Conservation (phyloP, 2,329 filamentous ascomycete species). For the Alternaria longipes region DNA sequence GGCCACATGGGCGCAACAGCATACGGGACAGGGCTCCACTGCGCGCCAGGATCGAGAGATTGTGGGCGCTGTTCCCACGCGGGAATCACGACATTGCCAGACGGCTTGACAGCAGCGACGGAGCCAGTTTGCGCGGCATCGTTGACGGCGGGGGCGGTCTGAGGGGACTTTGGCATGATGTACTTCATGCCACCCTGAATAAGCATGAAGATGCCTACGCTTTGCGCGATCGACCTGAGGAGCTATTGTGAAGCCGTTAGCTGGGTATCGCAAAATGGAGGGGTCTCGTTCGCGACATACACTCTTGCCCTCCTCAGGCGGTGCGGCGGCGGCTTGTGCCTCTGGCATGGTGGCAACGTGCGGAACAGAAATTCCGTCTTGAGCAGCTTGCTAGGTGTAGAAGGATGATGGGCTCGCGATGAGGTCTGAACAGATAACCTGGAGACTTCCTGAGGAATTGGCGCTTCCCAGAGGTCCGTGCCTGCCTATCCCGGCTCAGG, state of each 20-base stretch:
- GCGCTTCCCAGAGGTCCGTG: conserved; percentile 13
- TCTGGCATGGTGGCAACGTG: conserved; percentile 42
- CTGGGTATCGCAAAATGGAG: conserved; percentile 4
- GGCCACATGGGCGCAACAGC: conserved; percentile 89
- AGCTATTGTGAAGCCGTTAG: conserved; percentile 38
- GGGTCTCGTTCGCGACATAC: conserved; percentile 28
- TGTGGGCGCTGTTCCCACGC: conserved; percentile 48
- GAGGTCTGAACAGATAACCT: conserved; percentile 18
- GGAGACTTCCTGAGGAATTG: conserved; percentile 12
- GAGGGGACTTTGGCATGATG: conserved; percentile 56
- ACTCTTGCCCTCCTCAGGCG: conserved; percentile 32
- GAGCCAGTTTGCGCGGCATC: conserved; percentile 32
- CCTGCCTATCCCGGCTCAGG: conserved; percentile 16
- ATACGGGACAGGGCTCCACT: conserved; percentile 72
- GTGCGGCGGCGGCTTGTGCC: conserved; percentile 30
- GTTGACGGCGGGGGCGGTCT: conserved; percentile 19
- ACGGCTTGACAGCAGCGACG: conserved; percentile 27
- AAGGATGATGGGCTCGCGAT: conserved; percentile 5
- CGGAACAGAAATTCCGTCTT: conserved; percentile 18
- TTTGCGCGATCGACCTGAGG: conserved; percentile 59
- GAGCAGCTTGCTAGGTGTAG: conserved; percentile 16
- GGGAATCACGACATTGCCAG: conserved; percentile 46
- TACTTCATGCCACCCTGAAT: conserved; percentile 66
- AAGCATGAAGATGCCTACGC: conserved; percentile 67
- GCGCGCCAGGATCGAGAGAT: conserved; percentile 61